A percentile compares a stretch with the other conserved stretches of the same genome.
phyloP scores from a whole-genome alignment of 208 protist genomes.

The Wallacemonas sp. region DNA sequence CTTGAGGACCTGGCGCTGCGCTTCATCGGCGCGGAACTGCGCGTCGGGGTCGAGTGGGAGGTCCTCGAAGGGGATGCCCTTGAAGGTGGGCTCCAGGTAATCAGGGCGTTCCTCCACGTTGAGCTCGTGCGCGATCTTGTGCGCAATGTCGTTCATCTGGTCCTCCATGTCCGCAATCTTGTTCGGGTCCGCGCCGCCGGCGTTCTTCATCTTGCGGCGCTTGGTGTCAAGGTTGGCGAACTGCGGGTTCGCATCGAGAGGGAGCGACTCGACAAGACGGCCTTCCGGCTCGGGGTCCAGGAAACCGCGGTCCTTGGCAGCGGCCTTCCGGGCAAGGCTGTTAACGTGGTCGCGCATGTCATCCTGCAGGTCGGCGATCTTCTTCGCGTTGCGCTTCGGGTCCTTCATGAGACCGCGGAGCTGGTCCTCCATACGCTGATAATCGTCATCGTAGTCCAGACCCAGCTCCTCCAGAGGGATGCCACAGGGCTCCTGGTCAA shows the following conservation, averaged over 20 bases:
- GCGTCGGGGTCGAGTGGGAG: conserved; percentile 68
- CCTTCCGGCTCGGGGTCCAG: conserved; percentile 64
- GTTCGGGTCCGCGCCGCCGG: conserved; percentile 23
- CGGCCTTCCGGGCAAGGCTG: conserved; percentile 37
- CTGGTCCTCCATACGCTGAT: conserved; percentile 39
- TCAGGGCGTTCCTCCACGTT: conserved; percentile 65
- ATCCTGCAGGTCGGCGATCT: conserved; percentile 46
- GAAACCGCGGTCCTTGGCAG: conserved; percentile 50
- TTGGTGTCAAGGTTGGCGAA: conserved; percentile 65
- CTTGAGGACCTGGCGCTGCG: conserved; percentile 62
- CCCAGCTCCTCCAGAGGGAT: conserved; percentile 60
- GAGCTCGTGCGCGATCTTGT: conserved; percentile 61
- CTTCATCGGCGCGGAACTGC: conserved; percentile 49
- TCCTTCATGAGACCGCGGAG: conserved; percentile 59
- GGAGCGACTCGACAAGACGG: conserved; percentile 44
- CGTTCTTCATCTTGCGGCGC: conserved; percentile 42
- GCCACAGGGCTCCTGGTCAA: conserved; percentile 64
- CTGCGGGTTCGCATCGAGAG: conserved; percentile 46
- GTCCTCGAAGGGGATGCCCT: conserved; percentile 51
- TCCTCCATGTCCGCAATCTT: conserved; percentile 57
- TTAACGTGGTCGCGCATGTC: conserved; percentile 45
- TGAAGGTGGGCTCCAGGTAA: conserved; percentile 49
- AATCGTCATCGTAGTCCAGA: conserved; percentile 67
- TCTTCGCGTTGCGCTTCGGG: conserved; percentile 36
- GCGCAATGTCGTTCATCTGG: conserved; percentile 62